Conservation (phyloP, 331 rosid genomes). For the Acacia concinna region DNA sequence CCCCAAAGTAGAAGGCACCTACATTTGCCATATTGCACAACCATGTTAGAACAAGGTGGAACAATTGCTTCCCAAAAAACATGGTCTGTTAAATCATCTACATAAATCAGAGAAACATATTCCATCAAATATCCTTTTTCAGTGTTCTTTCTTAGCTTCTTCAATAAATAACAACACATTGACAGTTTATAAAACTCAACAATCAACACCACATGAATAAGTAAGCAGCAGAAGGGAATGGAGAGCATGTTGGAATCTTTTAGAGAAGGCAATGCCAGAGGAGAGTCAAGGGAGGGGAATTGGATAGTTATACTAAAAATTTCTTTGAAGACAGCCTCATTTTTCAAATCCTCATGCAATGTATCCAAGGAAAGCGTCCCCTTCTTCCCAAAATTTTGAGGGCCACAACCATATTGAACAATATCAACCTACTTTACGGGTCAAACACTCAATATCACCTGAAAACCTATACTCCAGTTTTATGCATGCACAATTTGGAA, state of each 20-base stretch:
- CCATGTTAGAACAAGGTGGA: background rate
- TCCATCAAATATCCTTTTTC: background rate
- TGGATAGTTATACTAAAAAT: background rate
- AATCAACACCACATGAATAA: background rate
- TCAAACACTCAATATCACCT: too few species aligned
- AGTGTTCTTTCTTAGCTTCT: background rate
- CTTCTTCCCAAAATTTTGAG: background rate
- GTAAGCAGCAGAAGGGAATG: background rate
- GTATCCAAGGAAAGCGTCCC: background rate
- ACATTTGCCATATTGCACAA: constrained; percentile 26
- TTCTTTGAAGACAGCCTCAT: background rate
- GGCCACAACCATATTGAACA: too few species aligned
- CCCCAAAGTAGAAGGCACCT: constrained; percentile 97
- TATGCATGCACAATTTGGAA: too few species aligned
- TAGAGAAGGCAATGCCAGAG: background rate
- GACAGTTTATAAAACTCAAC: background rate
- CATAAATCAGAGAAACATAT: background rate
- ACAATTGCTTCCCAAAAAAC: background rate
- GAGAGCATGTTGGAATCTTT: background rate
- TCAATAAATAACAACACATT: background rate
- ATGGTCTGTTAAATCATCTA: background rate
- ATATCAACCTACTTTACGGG: too few species aligned
- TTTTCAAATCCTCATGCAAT: background rate
- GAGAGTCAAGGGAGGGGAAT: background rate
- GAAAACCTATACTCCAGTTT: too few species aligned